Evolutionary conservation across 805 yeast genomes (phyloP), one percentile per base, ranked within the genome.

Genomic region (Barnettozyma californica): DNA sequence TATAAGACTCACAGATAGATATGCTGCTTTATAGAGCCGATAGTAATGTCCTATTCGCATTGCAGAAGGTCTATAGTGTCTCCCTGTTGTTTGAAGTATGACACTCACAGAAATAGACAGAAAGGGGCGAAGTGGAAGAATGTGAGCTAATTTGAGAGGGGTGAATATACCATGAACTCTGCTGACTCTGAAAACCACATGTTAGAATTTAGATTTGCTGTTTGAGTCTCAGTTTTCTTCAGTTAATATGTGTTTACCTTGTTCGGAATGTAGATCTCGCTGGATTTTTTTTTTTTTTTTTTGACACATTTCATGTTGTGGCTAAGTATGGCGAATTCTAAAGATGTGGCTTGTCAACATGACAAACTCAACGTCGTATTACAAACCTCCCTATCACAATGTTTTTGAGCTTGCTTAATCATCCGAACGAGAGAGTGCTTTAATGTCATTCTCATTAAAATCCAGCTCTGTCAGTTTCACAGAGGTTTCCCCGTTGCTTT

Each of bases 81-180:
- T 8, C 14, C 11, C 11, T 35, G 38, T 14, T 35, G 14, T 16
- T 35, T 35, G 38, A 21, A 35, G n/a, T 3, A 11, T 34, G 20
- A 42, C 16, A 16, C 19, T 4, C 25, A 35, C 41, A 43, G 41
- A 43, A 35, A 35, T 35, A 35, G 26, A 11, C 18, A 23, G 25
- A 39, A 31, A n/a, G 44, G 33, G 14, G 35, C 39, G 19, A 43
- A 35, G 7, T 33, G 41, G 46, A 18, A 36, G 11, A 10, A 6
- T 5, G 5, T 43, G 35, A 21, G 35, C 9, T 53, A 54, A 38
- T 62, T 54, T 13, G 51, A 51, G 23, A 43, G 39, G 11, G 52
- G 41, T 6, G 51, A 45, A 1, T 25, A 41, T 14, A 20, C 36
- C n/a, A 37, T 26, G 27, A 42, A 23, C 16, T 43, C 46, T 5